Percentiles rank a stretch among this genome's conserved stretches.
These are phyloP conservation scores for Grosmannia serpens DNA, from an alignment of 2,329 filamentous ascomycete genomes.

Conservation along the genomic window DNA sequence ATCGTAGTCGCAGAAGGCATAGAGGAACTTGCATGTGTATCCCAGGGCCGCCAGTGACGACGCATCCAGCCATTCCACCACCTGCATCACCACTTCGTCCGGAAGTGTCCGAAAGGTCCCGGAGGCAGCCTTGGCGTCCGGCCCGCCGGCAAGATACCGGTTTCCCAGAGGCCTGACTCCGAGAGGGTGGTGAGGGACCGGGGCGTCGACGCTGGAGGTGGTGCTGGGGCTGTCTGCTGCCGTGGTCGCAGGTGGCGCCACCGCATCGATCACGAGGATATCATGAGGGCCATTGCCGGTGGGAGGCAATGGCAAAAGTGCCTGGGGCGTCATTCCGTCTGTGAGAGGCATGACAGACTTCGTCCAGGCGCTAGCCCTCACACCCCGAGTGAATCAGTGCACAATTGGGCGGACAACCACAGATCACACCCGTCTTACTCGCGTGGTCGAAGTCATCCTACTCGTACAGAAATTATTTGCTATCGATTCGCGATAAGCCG, in stretches of 20 bases:
- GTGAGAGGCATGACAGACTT: conserved; percentile 6
- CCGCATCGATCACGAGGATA: background rate
- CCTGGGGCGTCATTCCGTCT: background rate
- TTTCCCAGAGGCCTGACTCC: conserved; percentile 83
- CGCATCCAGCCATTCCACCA: conserved; percentile 66
- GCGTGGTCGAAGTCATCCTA: too few species aligned
- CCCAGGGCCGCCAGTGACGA: conserved; percentile 53
- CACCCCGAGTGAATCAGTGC: background rate
- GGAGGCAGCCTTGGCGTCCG: conserved; percentile 54
- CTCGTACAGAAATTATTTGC: background rate
- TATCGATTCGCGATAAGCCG: background rate
- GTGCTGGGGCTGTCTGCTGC: too few species aligned
- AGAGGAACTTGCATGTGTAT: conserved; percentile 71
- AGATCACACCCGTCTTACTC: too few species aligned
- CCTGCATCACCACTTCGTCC: conserved; percentile 65
- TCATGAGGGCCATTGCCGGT: background rate
- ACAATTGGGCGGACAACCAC: background rate
- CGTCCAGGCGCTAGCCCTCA: background rate
- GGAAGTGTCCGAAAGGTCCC: conserved; percentile 59
- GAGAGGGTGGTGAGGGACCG: conserved; percentile 68
- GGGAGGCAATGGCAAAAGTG: background rate
- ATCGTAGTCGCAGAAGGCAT: conserved; percentile 72
- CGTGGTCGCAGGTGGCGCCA: too few species aligned
- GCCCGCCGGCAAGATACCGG: conserved; percentile 52
- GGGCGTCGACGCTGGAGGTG: conserved; percentile 19